Conservation (phyloP, 768 basidiomycete genomes). For the Mycena haematopus region DNA sequence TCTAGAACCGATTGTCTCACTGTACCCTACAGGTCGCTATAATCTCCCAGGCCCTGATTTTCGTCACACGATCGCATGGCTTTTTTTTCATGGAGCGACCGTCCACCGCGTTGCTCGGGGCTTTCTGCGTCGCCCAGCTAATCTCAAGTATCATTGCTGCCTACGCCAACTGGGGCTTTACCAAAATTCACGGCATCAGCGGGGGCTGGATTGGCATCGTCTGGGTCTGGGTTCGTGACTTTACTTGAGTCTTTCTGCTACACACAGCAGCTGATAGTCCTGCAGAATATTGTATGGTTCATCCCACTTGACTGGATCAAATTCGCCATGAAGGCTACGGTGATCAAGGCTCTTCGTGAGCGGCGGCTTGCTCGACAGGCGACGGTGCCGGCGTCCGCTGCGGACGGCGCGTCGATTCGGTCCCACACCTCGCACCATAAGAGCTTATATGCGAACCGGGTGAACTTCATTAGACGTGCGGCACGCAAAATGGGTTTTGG, state of each 20-base stretch:
- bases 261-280: neutral
- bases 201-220: constrained; percentile 97
- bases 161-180: constrained; percentile 95
- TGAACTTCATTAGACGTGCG: constrained; percentile 88
- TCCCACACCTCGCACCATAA: constrained; percentile 93
- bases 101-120: constrained; percentile 84
- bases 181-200: constrained; percentile 75
- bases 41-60: constrained; percentile 98
- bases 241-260: constrained; percentile 20
- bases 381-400: constrained; percentile 32
- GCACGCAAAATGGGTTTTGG: constrained; percentile 89
- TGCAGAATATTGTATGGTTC: constrained; percentile 94
- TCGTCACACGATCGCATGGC: constrained; percentile 91
- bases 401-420: constrained; percentile 83
- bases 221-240: constrained; percentile 88
- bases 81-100: constrained; percentile 99
- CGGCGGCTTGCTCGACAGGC: constrained; percentile 55
- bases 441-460: constrained; percentile 94
- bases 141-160: constrained; percentile 95
- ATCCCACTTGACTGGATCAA: constrained; percentile 94
- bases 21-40: constrained; percentile 77
- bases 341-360: constrained; percentile 83
- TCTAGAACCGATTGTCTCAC: neutral
- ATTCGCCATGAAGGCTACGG: constrained; percentile 93
- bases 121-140: constrained; percentile 93